Evolutionary conservation across 345 rosid genomes (phyloP).

Genomic region (Lenwebbia sp.): DNA sequence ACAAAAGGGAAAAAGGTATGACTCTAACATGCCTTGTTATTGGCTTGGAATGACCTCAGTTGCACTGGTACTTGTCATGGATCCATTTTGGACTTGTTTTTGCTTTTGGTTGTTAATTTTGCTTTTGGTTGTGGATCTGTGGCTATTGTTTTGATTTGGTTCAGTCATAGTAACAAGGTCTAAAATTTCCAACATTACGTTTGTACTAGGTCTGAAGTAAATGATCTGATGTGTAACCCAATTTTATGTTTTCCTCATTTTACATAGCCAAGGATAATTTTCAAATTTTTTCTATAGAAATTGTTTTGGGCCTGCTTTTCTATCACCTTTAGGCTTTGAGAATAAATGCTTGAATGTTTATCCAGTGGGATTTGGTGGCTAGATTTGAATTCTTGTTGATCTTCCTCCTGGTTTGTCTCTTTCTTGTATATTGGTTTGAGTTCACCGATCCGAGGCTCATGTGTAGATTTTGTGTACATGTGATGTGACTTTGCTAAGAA

Average conservation of each 20-base stretch:
- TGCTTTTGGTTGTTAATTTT: too few relatives aligned
- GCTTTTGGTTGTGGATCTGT: neutral
- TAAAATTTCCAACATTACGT: neutral
- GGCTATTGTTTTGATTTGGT: neutral
- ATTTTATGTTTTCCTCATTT: neutral
- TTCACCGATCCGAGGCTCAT: neutral
- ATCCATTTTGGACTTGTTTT: neutral
- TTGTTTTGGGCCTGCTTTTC: neutral
- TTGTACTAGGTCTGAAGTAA: neutral
- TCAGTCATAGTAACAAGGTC: neutral
- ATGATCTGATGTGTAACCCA: neutral
- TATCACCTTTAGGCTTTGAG: neutral
- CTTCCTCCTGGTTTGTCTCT: neutral
- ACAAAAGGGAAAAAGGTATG: conserved; percentile 51
- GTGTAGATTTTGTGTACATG: neutral
- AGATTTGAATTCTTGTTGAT: neutral
- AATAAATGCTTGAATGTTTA: neutral
- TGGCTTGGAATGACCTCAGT: neutral
- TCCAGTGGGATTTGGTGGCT: neutral
- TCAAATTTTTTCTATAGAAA: neutral
- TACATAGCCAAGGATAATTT: neutral
- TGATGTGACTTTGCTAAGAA: neutral
- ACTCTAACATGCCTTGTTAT: neutral
- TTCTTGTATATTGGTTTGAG: neutral
- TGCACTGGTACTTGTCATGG: neutral